Evolutionary conservation across 2,329 filamentous ascomycete species (phyloP).

Genomic region (Coniochaeta sp.): DNA sequence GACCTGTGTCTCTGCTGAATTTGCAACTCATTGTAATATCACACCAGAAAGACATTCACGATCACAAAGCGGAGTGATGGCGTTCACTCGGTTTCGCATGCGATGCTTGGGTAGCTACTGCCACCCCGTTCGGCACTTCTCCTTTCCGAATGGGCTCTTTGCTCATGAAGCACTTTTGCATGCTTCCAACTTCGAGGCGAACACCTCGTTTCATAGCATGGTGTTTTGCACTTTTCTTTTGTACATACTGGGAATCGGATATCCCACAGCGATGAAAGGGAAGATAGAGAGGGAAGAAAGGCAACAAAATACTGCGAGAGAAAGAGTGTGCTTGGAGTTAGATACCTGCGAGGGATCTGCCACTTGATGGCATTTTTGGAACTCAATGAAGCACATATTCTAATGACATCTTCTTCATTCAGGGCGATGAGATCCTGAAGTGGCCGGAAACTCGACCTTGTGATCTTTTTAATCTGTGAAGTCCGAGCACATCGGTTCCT

Average conservation of each 20-base stretch:
- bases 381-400: neutral
- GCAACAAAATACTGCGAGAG: neutral
- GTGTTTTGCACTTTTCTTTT: neutral
- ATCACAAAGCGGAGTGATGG: neutral
- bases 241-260: neutral
- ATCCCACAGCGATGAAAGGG: neutral
- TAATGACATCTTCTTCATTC: too few species aligned
- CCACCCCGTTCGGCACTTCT: too few species aligned
- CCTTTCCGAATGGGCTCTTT: neutral
- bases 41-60: neutral
- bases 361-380: neutral
- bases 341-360: neutral
- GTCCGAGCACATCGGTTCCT: neutral
- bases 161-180: neutral
- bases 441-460: too few species aligned
- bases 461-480: too few species aligned
- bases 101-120: neutral
- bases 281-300: neutral
- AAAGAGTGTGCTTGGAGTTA: neutral
- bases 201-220: neutral
- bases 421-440: too few species aligned
- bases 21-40: slow-evolving; percentile 1
- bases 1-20: too few species aligned
- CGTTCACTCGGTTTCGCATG: neutral
- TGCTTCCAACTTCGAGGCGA: neutral